Conservation (phyloP, 2,329 filamentous ascomycete genomes). For the Arthrobotrys musiformis region DNA sequence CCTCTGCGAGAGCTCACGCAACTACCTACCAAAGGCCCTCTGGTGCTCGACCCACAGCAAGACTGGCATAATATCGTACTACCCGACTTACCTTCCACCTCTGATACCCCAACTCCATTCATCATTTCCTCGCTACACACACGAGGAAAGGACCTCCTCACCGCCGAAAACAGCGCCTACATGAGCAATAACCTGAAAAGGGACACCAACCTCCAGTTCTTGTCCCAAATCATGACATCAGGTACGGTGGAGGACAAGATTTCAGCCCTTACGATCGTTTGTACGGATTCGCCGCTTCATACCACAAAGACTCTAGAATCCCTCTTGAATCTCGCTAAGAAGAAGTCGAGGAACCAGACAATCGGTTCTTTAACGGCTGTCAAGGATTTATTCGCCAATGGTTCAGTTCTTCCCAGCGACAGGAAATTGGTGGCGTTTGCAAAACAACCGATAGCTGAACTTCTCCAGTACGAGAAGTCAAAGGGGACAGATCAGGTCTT, state of each 20-base stretch:
- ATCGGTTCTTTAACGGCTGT: conserved; percentile 91
- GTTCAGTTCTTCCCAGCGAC: conserved; percentile 82
- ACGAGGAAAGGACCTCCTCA: conserved; percentile 78
- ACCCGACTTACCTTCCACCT: conserved; percentile 66
- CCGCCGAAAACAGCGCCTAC: conserved; percentile 81
- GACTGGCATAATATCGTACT: conserved; percentile 75
- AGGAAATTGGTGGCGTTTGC: conserved; percentile 83
- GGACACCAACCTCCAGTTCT: conserved; percentile 91
- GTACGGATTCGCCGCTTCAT: conserved; percentile 96
- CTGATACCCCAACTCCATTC: conserved; percentile 10
- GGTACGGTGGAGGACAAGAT: conserved; percentile 97
- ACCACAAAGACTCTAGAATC: conserved; percentile 89
- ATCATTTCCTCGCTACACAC: conserved; percentile 69
- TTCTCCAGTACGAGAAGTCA: conserved; percentile 77
- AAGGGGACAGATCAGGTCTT: conserved; percentile 70
- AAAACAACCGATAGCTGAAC: conserved; percentile 71
- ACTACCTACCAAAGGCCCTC: conserved; percentile 63
- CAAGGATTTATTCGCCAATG: conserved; percentile 92
- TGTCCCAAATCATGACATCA: conserved; percentile 95
- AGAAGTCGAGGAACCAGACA: conserved; percentile 91
- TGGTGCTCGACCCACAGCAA: conserved; percentile 69
- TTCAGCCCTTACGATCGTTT: conserved; percentile 89
- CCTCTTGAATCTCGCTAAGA: conserved; percentile 82
- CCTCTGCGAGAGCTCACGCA: conserved; percentile 56
- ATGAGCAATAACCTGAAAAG: conserved; percentile 75